These are phyloP conservation scores for Chrysosporium queenslandicum DNA, from an alignment of 2,329 filamentous ascomycete species.

Conservation along the genomic window DNA sequence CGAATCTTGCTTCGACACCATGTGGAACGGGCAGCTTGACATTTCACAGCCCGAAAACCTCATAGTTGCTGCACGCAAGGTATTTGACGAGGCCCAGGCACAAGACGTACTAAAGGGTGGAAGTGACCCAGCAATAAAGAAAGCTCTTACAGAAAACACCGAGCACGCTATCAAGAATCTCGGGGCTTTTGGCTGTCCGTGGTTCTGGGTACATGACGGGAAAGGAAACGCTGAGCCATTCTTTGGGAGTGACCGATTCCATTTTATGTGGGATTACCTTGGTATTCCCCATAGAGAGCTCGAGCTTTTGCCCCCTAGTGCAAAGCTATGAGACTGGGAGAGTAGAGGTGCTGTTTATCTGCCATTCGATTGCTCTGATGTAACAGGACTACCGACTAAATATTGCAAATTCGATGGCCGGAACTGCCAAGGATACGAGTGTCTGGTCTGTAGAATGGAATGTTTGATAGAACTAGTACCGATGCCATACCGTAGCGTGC, in stretches of 20 bases:
- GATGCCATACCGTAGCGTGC: too few relatives aligned
- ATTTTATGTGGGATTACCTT: constrained; percentile 19
- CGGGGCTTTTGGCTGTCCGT: constrained; percentile 68
- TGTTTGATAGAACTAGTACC: too few relatives aligned
- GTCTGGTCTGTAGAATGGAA: too few relatives aligned
- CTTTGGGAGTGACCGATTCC: constrained; percentile 20
- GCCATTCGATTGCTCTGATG: too few relatives aligned
- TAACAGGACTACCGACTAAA: too few relatives aligned
- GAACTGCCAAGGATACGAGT: too few relatives aligned
- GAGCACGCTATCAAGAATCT: constrained; percentile 47
- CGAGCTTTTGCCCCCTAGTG: constrained; percentile 8
- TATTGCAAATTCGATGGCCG: too few relatives aligned
- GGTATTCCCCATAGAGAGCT: constrained; percentile 16
- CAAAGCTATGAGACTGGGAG: not conserved
- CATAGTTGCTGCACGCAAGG: constrained; percentile 26
- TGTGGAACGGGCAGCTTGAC: constrained; percentile 47
- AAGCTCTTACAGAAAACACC: constrained; percentile 49
- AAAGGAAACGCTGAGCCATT: constrained; percentile 19
- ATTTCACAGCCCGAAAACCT: constrained; percentile 51
- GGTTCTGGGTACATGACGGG: constrained; percentile 57
- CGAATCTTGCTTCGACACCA: constrained; percentile 22
- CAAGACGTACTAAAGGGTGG: constrained; percentile 47
- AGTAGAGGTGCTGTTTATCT: too few relatives aligned
- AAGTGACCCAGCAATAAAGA: constrained; percentile 42
- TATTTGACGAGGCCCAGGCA: constrained; percentile 37